Base-by-base conservation (phyloP, 2,329 filamentous ascomycete genomes). In the Tolypocladium tropicale region DNA sequence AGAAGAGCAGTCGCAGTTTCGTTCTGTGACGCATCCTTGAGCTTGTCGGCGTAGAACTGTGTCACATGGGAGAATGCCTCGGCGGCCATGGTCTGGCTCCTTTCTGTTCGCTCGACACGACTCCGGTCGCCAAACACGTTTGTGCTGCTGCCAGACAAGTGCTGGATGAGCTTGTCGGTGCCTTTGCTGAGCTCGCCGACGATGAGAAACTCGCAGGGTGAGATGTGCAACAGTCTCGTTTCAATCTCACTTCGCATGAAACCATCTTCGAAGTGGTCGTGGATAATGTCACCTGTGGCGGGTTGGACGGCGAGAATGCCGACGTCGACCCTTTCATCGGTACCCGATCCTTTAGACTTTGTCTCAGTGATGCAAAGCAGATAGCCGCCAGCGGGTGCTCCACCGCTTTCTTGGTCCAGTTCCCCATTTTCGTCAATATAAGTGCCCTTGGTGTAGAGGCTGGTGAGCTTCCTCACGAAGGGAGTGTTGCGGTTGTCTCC, bases 161-260 rank as follows among this genome's bases (percentile, higher is more conserved):
- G 92, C 59, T 89, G 83, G 7, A 99, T 81, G 30, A 99, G 81
- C 72, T 97, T 97, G 43, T 97, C 90, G 0, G 92, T 96, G 1
- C 90, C 89, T 64, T 88, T 91, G 0, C 92, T 94, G 16, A 97
- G 80, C 16, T 94, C 85, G 16, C 94, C 94, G 1, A 99, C 90
- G 49, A 99, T 88, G 34, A 99, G 78, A 59, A 99, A 90, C 70
- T 99, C 94, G 72, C 92, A 96, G 0, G 94, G 94, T 0, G 93
- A 90, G 61, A 99, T 95, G 68, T 99, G 94, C 33, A 99, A 76
- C 30, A 99, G 75, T n/a, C 94, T 79, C 0, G 94, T 99, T 73
- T 99, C 94, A 36, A 99, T 88, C 68, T 99, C 94, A 64, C 87
- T 91, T 52, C 94, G 81, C 93, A 99, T 96, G 73, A 97, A 97